These are phyloP conservation scores for Cladophialophora psammophila DNA, from an alignment of 2,329 filamentous ascomycete species.

Conservation along the genomic window DNA sequence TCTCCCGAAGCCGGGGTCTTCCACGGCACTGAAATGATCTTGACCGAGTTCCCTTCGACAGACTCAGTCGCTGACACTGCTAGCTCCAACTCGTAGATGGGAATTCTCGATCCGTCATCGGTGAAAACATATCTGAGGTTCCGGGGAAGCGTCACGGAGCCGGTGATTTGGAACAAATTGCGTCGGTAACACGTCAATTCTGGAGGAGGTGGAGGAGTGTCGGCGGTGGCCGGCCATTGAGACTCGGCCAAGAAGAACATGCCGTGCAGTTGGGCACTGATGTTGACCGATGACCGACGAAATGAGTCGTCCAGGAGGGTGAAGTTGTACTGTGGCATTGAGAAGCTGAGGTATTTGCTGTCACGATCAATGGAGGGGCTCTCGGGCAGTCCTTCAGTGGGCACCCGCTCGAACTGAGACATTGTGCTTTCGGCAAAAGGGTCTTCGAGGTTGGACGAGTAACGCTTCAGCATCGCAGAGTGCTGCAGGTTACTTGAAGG, in stretches of 20 bases:
- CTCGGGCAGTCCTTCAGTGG: constrained; percentile 57
- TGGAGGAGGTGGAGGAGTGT: constrained; percentile 62
- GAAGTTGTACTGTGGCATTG: constrained; percentile 67
- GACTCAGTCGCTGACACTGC: constrained; percentile 93
- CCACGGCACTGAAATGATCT: constrained; percentile 96
- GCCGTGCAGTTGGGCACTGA: constrained; percentile 69
- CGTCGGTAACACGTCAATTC: constrained; percentile 95
- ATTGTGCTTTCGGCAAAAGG: constrained; percentile 60
- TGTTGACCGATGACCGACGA: constrained; percentile 62
- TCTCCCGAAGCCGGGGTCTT: constrained; percentile 85
- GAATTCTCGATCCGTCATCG: constrained; percentile 82
- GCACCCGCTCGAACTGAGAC: constrained; percentile 51
- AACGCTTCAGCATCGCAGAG: constrained; percentile 57
- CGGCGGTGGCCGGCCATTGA: constrained; percentile 65
- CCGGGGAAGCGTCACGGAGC: constrained; percentile 80
- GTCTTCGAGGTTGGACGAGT: constrained; percentile 56
- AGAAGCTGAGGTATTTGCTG: constrained; percentile 78
- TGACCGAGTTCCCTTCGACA: constrained; percentile 88
- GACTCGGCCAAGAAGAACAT: constrained; percentile 75
- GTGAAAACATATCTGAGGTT: constrained; percentile 80
- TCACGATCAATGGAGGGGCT: constrained; percentile 69
- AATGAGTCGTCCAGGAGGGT: constrained; percentile 67
- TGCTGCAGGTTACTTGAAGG: constrained; percentile 49
- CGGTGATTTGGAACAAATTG: constrained; percentile 95
- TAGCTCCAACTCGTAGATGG: constrained; percentile 82